phyloP scores from a whole-genome alignment of 305 asterid genomes.

The Rubia occidens region DNA sequence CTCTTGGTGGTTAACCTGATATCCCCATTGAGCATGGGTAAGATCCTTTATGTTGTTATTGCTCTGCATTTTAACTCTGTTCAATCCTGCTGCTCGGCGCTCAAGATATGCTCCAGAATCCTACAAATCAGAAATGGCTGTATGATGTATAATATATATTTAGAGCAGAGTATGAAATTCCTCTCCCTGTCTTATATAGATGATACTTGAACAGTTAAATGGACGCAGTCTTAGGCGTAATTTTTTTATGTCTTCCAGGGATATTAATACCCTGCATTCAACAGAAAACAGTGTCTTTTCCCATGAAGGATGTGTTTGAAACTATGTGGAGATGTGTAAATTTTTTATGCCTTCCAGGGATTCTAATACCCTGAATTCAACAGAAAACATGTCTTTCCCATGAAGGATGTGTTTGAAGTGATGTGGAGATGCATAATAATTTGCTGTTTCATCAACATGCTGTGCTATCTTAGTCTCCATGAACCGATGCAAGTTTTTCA shows the following conservation, averaged over 20 bases:
- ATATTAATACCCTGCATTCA: too few species aligned
- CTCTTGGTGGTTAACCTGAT: slow-evolving; percentile 43
- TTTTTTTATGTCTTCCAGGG: too few species aligned
- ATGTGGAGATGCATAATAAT: background rate
- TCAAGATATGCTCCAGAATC: slow-evolving; percentile 79
- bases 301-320: too few species aligned
- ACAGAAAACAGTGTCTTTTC: too few species aligned
- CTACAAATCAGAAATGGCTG: slow-evolving; percentile 21
- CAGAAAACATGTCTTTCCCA: background rate
- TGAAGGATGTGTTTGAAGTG: background rate
- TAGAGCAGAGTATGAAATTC: background rate
- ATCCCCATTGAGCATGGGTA: slow-evolving; percentile 56
- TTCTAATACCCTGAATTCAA: background rate
- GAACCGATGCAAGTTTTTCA: background rate
- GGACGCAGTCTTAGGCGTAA: background rate
- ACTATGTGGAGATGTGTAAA: too few species aligned
- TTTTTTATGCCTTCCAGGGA: background rate
- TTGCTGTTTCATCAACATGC: background rate
- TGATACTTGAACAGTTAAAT: background rate
- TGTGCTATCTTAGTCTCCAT: background rate
- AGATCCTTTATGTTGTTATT: slow-evolving; percentile 21
- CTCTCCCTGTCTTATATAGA: background rate
- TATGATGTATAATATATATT: background rate
- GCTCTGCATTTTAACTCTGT: slow-evolving; percentile 34
- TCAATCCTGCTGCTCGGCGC: slow-evolving; percentile 45